Conservation (phyloP, 768 basidiomycete genomes). For the Psilocybe cubensis region DNA sequence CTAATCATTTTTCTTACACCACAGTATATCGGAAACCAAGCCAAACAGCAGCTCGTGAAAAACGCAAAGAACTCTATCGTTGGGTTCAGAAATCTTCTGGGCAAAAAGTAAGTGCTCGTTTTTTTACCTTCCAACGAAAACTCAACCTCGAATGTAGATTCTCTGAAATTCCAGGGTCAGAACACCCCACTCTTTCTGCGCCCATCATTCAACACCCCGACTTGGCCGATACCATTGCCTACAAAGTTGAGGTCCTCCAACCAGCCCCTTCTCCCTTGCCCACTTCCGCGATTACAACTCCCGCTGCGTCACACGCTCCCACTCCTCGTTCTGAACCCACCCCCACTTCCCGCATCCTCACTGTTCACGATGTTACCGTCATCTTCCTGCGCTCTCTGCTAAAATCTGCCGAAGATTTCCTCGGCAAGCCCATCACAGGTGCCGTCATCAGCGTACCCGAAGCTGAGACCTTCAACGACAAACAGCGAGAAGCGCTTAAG, state of each 20-base stretch:
- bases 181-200: constrained; percentile 54
- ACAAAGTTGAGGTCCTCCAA: constrained; percentile 81
- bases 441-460: constrained; percentile 83
- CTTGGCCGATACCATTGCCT: constrained; percentile 72
- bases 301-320: constrained; percentile 65
- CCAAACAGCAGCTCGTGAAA: constrained; percentile 92
- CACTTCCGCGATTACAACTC: constrained; percentile 59
- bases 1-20: not conserved
- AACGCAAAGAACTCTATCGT: constrained; percentile 93
- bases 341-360: constrained; percentile 69
- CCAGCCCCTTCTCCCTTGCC: constrained; percentile 75
- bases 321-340: constrained; percentile 78
- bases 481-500: constrained; percentile 71
- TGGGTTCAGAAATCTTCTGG: constrained; percentile 93
- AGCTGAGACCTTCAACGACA: constrained; percentile 62
- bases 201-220: constrained; percentile 80
- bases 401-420: constrained; percentile 88
- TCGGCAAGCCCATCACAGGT: constrained; percentile 76
- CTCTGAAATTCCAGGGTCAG: constrained; percentile 68
- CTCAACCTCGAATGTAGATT: constrained; percentile 48
- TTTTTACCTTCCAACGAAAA: not conserved
- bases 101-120: constrained; percentile 71
- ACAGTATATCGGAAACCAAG: constrained; percentile 96
- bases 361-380: constrained; percentile 80
- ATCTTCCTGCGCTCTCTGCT: constrained; percentile 87